Evolutionary conservation across 1,284 basidiomycete genomes (phyloP).

Genomic region (Boletus subluridellus): DNA sequence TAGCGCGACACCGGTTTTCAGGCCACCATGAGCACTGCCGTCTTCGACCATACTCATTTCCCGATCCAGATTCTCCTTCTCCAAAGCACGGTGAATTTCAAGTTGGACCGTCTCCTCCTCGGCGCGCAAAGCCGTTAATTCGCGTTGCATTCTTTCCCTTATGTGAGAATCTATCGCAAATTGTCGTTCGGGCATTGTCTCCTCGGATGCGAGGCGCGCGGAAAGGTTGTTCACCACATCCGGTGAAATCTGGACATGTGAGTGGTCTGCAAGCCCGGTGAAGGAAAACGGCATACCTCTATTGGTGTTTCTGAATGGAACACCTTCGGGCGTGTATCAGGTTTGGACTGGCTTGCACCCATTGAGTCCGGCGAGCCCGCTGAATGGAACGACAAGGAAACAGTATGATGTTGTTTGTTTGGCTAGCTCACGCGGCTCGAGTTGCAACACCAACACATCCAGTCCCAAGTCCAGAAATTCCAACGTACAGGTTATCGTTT

Average conservation of each 20-base stretch:
- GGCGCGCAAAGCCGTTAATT: conserved; percentile 57
- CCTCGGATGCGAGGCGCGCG: conserved; percentile 56
- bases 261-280: conserved; percentile 4
- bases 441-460: neutral
- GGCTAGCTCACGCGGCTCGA: conserved; percentile 4
- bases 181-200: conserved; percentile 63
- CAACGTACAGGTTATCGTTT: neutral
- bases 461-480: neutral
- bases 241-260: conserved; percentile 57
- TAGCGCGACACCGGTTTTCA: conserved; percentile 59
- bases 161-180: conserved; percentile 67
- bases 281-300: conserved; percentile 43
- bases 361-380: conserved; percentile 36
- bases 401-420: conserved; percentile 22
- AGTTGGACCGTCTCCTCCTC: conserved; percentile 63
- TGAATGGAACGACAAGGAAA: neutral
- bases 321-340: conserved; percentile 53
- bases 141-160: conserved; percentile 60
- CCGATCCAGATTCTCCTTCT: conserved; percentile 76
- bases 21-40: conserved; percentile 38
- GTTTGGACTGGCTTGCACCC: conserved; percentile 66
- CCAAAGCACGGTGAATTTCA: conserved; percentile 67
- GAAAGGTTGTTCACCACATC: conserved; percentile 73
- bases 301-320: conserved; percentile 62
- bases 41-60: conserved; percentile 47